A percentile compares a stretch with the other conserved stretches of the same genome.
phyloP scores from a whole-genome alignment of 2,329 filamentous ascomycete species.

The Epichloe uncinata region DNA sequence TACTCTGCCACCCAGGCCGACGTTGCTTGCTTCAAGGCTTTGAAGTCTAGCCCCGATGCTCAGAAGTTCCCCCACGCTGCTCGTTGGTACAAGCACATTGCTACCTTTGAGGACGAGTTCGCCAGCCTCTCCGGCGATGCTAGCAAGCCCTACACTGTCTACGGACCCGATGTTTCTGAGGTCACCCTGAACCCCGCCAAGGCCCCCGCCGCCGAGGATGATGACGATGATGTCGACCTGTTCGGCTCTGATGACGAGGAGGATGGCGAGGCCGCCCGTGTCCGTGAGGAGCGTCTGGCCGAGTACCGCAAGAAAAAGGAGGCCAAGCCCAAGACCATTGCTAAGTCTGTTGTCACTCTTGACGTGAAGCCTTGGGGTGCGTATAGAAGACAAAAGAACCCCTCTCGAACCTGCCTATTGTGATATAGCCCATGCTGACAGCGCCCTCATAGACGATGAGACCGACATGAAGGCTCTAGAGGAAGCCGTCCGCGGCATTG shows the following conservation, averaged over 20 bases:
- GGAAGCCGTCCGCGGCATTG: slow-evolving; percentile 64
- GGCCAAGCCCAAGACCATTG: slow-evolving; percentile 75
- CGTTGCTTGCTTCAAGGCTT: slow-evolving; percentile 86
- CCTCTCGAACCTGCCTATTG: not conserved
- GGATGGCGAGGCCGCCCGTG: slow-evolving; percentile 69
- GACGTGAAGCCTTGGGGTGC: slow-evolving; percentile 99
- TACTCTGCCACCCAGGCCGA: slow-evolving; percentile 79
- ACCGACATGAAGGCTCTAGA: slow-evolving; percentile 81
- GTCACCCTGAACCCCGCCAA: slow-evolving; percentile 76
- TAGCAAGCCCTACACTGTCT: slow-evolving; percentile 75
- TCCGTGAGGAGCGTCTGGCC: slow-evolving; percentile 80
- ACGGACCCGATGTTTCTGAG: slow-evolving; percentile 73
- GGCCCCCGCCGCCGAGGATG: slow-evolving; percentile 53
- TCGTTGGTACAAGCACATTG: slow-evolving; percentile 98
- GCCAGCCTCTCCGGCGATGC: slow-evolving; percentile 80
- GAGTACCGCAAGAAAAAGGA: slow-evolving; percentile 98
- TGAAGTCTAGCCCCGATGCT: slow-evolving; percentile 61
- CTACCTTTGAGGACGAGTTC: slow-evolving; percentile 87
- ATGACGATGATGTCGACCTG: slow-evolving; percentile 79
- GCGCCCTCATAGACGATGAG: slow-evolving; percentile 57
- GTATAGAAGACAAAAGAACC: not conserved
- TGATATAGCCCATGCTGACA: not conserved
- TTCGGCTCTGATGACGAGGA: slow-evolving; percentile 92
- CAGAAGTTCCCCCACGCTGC: slow-evolving; percentile 82
- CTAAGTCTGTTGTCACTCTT: slow-evolving; percentile 91